phyloP scores from a whole-genome alignment of 1,139 yeast genomes.

The Suhomyces yuchorum region DNA sequence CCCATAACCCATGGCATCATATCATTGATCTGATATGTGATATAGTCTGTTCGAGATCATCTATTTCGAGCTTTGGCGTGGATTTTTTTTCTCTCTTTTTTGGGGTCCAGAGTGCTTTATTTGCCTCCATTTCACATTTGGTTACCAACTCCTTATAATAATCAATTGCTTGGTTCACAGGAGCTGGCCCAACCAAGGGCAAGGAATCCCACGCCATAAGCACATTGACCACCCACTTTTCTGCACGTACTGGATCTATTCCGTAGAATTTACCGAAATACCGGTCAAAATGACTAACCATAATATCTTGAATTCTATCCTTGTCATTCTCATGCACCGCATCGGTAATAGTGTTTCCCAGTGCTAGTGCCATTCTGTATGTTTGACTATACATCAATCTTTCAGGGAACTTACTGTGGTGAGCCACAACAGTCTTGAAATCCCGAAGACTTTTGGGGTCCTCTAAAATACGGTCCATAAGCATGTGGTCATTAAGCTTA shows the following conservation, averaged over 20 bases:
- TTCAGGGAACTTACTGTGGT: constrained; percentile 16
- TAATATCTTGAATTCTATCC: constrained; percentile 14
- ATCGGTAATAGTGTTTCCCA: constrained; percentile 7
- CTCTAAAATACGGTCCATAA: constrained; percentile 16
- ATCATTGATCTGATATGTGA: neutral
- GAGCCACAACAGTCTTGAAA: constrained; percentile 18
- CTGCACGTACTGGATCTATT: constrained; percentile 16
- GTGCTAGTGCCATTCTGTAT: constrained; percentile 14
- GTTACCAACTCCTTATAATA: constrained; percentile 13
- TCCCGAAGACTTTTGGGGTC: constrained; percentile 12
- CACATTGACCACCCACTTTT: constrained; percentile 19
- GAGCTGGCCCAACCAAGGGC: constrained; percentile 10
- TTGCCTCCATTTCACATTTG: constrained; percentile 7
- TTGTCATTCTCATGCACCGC: constrained; percentile 12
- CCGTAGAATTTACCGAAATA: constrained; percentile 20
- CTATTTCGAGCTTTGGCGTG: neutral
- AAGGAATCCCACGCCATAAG: constrained; percentile 14
- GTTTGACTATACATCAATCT: constrained; percentile 11
- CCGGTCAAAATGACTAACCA: constrained; percentile 20
- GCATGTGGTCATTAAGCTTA: constrained; percentile 11
- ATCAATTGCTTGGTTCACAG: constrained; percentile 15
- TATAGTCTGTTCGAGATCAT: neutral
- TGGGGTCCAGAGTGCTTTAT: neutral
- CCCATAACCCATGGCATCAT: too few relatives aligned
- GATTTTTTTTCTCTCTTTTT: neutral